Evolutionary conservation across 345 rosid genomes (phyloP), one percentile per base, ranked within the genome.

Genomic region (Salix exigua): DNA sequence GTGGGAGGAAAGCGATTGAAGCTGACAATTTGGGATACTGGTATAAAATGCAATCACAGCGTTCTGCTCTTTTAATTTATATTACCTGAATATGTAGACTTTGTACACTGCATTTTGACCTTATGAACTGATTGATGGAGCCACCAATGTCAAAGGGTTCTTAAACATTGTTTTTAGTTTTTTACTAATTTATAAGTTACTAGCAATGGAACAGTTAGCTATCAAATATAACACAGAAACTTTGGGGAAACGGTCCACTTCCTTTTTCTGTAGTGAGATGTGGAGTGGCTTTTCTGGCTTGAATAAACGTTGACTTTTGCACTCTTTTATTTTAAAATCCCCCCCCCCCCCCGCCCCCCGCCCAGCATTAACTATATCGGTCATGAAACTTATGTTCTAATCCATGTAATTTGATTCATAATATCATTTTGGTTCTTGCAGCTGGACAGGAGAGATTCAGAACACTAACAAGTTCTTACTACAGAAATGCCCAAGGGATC

Each of bases 371-470:
- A 18, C 18, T n/a, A 50, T 28, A 30, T 44, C 0, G 21, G 13
- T 12, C 5, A 2, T 25, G 68, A 58, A 68, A 23, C 40, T 58
- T 35, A 42, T 77, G 44, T 10, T 73, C 50, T 7, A 12, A 31
- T n/a, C 6, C 31, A 44, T 23, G 28, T 31, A 14, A 17, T 25
- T 64, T 63, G 72, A 69, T 74, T 46, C 16, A 28, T 13, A 21
- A 64, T 21, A 55, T 55, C n/a, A 13, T 72, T 37, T 25, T 69
- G 28, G 31, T 71, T 86, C 69, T 81, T 87, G 90, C 89, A 95
- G 99, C 99, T 85, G 99, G 99, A 80, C 97, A 95, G 77, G 99
- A 95, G 83, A 88, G 92, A 78, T 95, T 92, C 89, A 88, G 99
- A 82, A 88, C 99, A 64, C 68, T 95, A 79, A 93, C 97, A 26